Base-by-base conservation (phyloP, 2,329 filamentous ascomycete species). In the Ascomycota sp. region DNA sequence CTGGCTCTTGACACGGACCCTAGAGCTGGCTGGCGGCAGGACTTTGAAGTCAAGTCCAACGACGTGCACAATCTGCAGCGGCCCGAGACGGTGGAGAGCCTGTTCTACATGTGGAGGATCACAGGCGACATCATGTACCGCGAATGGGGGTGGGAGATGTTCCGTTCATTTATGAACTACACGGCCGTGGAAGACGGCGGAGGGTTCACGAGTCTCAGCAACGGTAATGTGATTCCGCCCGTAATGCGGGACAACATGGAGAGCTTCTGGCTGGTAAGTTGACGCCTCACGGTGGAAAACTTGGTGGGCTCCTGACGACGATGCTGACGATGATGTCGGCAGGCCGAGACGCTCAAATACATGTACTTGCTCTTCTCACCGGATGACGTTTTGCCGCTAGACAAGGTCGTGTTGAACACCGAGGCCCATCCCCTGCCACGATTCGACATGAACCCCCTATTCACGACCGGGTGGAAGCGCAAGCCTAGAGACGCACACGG, bases 71-170 rank as follows among this genome's bases (percentile, higher is more conserved):
- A 98, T 47, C 63, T 98, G 22, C 89, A 95, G 53, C 70, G 89
- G 21, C 89, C 89, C 0, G 89, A 98, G 58, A 94, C 89, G 0
- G 75, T 94, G n/a, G 89, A 98, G 57, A 85, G 75, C 35, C 58
- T 98, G 36, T 85, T 98, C 45, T 93, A 95, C 57, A 92, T 98
- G 83, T 98, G 86, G 78, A 75, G 89, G 37, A 92, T 98, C 50
- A 98, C 89, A 1, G 81, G 79, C 19, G 85, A 98, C 36, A 61
- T 69, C 24, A 75, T 72, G 39, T 98, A 98, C 53, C 70, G 89
- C 19, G 73, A 94, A 43, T 95, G 86, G 86, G 89, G 89, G 10
- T 98, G 89, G 89, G 76, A 93, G 42, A 95, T 98, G 75, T 98
- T 98, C 57, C 74, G 81, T 48, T 73, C 76, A 1, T 98, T 98